These are phyloP conservation scores for Crucihimalaya himalaica DNA, from an alignment of 345 rosid species.

Conservation along the genomic window DNA sequence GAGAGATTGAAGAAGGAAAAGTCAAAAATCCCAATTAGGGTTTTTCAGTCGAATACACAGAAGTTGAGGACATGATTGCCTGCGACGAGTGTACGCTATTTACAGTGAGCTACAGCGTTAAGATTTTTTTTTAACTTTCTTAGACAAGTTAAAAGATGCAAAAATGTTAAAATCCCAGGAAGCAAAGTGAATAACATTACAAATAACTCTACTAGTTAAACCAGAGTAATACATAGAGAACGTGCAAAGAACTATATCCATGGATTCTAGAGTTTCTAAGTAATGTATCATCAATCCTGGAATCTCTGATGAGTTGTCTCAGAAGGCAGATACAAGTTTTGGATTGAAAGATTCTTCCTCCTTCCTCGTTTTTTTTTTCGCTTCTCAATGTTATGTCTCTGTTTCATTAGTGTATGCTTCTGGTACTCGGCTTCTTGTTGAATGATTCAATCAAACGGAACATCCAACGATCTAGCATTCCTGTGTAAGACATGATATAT, in stretches of 20 bases:
- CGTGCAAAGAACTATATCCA: slow-evolving; percentile 21
- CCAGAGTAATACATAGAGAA: slow-evolving; percentile 25
- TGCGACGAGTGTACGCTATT: slow-evolving; percentile 2
- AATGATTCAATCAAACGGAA: slow-evolving; percentile 67
- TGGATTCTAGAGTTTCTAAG: slow-evolving; percentile 10
- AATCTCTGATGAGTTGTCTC: slow-evolving; percentile 10
- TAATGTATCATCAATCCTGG: slow-evolving; percentile 26
- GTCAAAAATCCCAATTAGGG: slow-evolving; percentile 15
- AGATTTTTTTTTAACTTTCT: not conserved
- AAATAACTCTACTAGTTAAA: slow-evolving; percentile 25
- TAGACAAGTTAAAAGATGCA: not conserved
- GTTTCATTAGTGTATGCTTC: slow-evolving; percentile 34
- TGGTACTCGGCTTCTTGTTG: slow-evolving; percentile 45
- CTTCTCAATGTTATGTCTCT: slow-evolving; percentile 7
- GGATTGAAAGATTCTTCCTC: slow-evolving; percentile 24
- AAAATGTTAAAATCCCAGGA: not conserved
- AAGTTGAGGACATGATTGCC: not conserved
- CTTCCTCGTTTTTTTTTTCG: not conserved
- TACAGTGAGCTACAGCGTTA: not conserved
- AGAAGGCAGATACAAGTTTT: slow-evolving; percentile 23
- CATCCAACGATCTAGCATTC: slow-evolving; percentile 99
- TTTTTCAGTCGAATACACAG: not conserved
- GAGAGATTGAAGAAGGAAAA: not conserved
- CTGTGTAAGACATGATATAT: slow-evolving; percentile 39
- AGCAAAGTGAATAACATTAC: slow-evolving; percentile 21